These are phyloP conservation scores for Cladosporium sp. DNA, from an alignment of 2,329 filamentous ascomycete genomes.

Conservation along the genomic window DNA sequence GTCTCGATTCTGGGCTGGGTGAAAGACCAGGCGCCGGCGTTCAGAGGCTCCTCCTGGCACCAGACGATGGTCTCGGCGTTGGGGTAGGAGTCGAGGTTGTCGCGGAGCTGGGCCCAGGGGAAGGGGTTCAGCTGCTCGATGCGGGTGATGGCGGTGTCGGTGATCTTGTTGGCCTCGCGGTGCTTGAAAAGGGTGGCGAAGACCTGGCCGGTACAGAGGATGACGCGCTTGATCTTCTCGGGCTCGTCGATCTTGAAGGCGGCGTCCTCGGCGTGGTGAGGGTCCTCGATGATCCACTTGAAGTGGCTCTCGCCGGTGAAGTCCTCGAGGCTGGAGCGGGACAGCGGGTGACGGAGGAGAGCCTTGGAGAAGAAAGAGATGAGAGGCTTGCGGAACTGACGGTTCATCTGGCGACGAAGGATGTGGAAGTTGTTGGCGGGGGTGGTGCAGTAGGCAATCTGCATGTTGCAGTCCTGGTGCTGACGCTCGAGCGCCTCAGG, in stretches of 20 bases:
- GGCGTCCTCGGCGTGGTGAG: constrained; percentile 67
- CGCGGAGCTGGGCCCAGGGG: constrained; percentile 94
- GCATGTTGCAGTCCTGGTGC: constrained; percentile 99
- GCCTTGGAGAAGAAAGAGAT: constrained; percentile 98
- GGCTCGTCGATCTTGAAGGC: constrained; percentile 59
- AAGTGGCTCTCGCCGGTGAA: constrained; percentile 90
- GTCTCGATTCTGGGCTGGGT: constrained; percentile 98
- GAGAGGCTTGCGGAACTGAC: constrained; percentile 97
- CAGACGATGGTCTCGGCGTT: constrained; percentile 97
- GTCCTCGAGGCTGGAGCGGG: constrained; percentile 82
- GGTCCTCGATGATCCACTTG: constrained; percentile 91
- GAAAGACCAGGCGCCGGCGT: constrained; percentile 94
- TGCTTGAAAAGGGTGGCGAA: constrained; percentile 87
- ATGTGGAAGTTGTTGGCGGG: constrained; percentile 96
- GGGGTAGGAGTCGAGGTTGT: constrained; percentile 94
- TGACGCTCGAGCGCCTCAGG: constrained; percentile 88
- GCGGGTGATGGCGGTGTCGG: constrained; percentile 88
- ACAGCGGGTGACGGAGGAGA: constrained; percentile 86
- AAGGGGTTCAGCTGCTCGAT: constrained; percentile 98
- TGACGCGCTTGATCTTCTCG: constrained; percentile 86
- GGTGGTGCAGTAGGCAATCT: constrained; percentile 95
- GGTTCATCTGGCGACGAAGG: constrained; percentile 93
- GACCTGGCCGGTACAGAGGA: constrained; percentile 92
- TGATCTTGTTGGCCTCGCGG: constrained; percentile 77
- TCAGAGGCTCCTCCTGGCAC: constrained; percentile 95